Evolutionary conservation across 1,139 yeast genomes (phyloP).

Genomic region (Starmera stellimalicola): DNA sequence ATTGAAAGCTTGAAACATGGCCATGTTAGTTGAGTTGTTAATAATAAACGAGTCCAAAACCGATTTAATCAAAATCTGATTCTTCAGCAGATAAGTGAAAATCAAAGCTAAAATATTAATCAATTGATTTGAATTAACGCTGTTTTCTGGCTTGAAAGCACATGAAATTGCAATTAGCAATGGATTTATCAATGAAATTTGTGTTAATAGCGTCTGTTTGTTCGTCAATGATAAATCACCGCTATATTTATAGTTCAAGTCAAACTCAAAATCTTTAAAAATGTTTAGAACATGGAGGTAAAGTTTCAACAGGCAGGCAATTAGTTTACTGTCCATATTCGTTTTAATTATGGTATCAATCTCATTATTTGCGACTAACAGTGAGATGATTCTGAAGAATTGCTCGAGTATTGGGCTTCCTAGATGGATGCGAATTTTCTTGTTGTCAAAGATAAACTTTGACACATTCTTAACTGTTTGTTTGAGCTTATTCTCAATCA

Average conservation of each 20-base stretch:
- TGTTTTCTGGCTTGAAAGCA: conserved; percentile 10
- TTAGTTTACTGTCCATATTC: conserved; percentile 7
- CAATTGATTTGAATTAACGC: conserved; percentile 6
- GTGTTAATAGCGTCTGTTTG: conserved; percentile 4
- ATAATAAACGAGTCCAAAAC: conserved; percentile 9
- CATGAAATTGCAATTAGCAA: conserved; percentile 16
- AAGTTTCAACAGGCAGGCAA: conserved; percentile 6
- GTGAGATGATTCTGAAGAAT: conserved; percentile 7
- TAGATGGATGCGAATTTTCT: too few species aligned
- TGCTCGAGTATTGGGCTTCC: background rate
- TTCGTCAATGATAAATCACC: background rate
- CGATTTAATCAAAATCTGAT: conserved; percentile 6
- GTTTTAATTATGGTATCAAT: conserved; percentile 10
- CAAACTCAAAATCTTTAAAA: conserved; percentile 3
- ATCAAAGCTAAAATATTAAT: conserved; percentile 10
- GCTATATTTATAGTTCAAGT: background rate
- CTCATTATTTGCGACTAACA: conserved; percentile 9
- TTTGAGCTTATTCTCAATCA: too few species aligned
- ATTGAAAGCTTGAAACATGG: conserved; percentile 15
- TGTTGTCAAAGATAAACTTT: too few species aligned
- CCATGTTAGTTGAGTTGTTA: conserved; percentile 11
- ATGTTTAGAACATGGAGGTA: conserved; percentile 9
- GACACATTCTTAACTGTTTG: too few species aligned
- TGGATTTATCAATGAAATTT: conserved; percentile 14
- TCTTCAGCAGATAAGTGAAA: conserved; percentile 9